Evolutionary conservation across 2,329 filamentous ascomycete species (phyloP).

Genomic region (Neofusicoccum ribis): DNA sequence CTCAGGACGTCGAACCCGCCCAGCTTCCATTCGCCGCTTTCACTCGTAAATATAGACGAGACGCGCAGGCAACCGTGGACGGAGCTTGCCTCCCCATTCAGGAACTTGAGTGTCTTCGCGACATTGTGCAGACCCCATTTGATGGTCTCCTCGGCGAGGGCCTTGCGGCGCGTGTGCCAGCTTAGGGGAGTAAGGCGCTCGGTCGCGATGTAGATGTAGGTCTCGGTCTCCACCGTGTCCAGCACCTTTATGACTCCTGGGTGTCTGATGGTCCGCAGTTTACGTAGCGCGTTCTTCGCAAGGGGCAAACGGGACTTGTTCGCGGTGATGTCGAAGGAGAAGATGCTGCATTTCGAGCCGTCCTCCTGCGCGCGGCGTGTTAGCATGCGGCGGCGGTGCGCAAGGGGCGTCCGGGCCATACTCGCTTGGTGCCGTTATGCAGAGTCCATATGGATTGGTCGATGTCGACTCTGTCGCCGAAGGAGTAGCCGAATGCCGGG

Average conservation of each 20-base stretch:
- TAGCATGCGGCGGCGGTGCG: neutral
- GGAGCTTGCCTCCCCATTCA: conserved; percentile 89
- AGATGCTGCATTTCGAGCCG: conserved; percentile 90
- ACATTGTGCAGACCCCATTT: conserved; percentile 94
- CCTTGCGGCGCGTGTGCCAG: conserved; percentile 89
- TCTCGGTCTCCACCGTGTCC: conserved; percentile 94
- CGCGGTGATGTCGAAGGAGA: conserved; percentile 85
- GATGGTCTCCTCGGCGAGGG: conserved; percentile 83
- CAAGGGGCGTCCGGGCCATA: conserved; percentile 43
- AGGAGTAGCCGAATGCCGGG: conserved; percentile 86
- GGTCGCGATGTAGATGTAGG: conserved; percentile 94
- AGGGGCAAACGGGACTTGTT: conserved; percentile 81
- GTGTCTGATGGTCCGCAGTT: conserved; percentile 88
- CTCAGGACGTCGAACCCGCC: conserved; percentile 92
- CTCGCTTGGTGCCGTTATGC: conserved; percentile 89
- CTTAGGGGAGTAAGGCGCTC: conserved; percentile 83
- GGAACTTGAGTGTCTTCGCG: conserved; percentile 92
- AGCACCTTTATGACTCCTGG: conserved; percentile 92
- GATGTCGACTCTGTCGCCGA: conserved; percentile 89
- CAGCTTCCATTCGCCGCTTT: conserved; percentile 97
- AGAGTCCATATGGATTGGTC: conserved; percentile 96
- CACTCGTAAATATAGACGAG: conserved; percentile 86
- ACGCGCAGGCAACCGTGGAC: conserved; percentile 86
- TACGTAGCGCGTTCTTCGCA: conserved; percentile 90
- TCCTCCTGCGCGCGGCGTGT: conserved; percentile 66